A percentile compares a stretch with the other conserved stretches of the same genome.
Evolutionary conservation across 2,329 filamentous ascomycete genomes (phyloP).

Genomic region (Hypoxylon sp.): DNA sequence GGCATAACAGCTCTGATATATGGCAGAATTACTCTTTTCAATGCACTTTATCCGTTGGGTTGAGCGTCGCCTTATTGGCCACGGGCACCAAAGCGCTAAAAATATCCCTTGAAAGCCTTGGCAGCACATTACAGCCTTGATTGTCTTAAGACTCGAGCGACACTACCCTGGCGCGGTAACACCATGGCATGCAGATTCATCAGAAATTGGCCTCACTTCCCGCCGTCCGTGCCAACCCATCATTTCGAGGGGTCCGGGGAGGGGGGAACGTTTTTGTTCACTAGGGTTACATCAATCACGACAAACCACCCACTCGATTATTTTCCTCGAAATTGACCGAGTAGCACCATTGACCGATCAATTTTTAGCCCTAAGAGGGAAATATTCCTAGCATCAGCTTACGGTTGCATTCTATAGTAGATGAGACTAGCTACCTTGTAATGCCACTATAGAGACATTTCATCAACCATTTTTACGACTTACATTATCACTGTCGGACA

Average conservation of each 20-base stretch:
- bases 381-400: conserved; percentile 30
- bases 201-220: conserved; percentile 42
- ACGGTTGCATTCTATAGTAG: conserved; percentile 1
- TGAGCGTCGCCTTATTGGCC: conserved; percentile 28
- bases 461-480: not conserved
- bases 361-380: conserved; percentile 25
- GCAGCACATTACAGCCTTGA: conserved; percentile 23
- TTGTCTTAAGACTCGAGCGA: conserved; percentile 13
- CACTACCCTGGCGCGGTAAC: conserved; percentile 26
- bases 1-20: conserved; percentile 22
- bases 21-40: conserved; percentile 22
- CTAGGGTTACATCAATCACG: conserved; percentile 42
- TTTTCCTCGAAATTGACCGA: conserved; percentile 42
- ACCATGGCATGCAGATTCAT: conserved; percentile 40
- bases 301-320: conserved; percentile 40
- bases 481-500: not conserved
- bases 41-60: conserved; percentile 21
- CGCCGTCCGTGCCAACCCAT: conserved; percentile 39
- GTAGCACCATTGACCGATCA: conserved; percentile 22
- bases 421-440: not conserved
- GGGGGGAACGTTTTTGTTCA: conserved; percentile 22
- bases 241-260: conserved; percentile 25
- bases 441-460: conserved; percentile 2
- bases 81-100: conserved; percentile 33
- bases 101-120: conserved; percentile 40